Base-by-base conservation (phyloP, 352 stramenopile genomes). In the Globisporangium cederbergense region DNA sequence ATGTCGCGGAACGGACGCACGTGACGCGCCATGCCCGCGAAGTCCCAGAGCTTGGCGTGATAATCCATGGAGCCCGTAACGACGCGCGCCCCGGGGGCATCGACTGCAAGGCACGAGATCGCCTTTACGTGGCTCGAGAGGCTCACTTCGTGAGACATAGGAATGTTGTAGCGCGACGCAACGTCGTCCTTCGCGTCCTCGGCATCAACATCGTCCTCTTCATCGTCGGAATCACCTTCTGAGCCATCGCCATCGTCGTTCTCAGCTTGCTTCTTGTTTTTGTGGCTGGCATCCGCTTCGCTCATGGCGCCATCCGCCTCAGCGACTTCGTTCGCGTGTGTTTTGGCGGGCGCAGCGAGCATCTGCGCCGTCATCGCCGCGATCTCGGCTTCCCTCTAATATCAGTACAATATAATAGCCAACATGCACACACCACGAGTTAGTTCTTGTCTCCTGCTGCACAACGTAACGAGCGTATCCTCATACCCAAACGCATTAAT, bases 41-140 rank as follows among this genome's bases (percentile, higher is more conserved):
- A 95, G 67, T 95, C 87, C 87, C 87, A 95, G 52, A 95, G 67
- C 66, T 95, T 95, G 0, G 89, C 77, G 52, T 91, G 78, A 64
- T 95, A 93, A 63, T 95, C 86, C 71, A 91, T 91, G 0, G 84
- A 91, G 1, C 86, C 86, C 1, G 86, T 95, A 0, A 78, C 83
- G 28, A 95, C 80, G 4, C 86, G 83, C 43, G 66, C 81, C 28
- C 86, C 86, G 2, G 84, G 77, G 1, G 81, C 38, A 36, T 95
- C 86, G 22, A 95, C 72, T 0, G 84, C 86, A 20, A 95, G 77
- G 50, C 84, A 91, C 9, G 73, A 66, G n/a, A 95, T 62, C 18
- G 66, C 65, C 61, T 93, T 95, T 4, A 38, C 75, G 42, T 90
- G 80, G 42, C 78, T 77, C 18, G 75, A 60, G 9, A 95, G 72